Evolutionary conservation across 805 yeast genomes (phyloP).

Genomic region (Kuraishia floccosa): DNA sequence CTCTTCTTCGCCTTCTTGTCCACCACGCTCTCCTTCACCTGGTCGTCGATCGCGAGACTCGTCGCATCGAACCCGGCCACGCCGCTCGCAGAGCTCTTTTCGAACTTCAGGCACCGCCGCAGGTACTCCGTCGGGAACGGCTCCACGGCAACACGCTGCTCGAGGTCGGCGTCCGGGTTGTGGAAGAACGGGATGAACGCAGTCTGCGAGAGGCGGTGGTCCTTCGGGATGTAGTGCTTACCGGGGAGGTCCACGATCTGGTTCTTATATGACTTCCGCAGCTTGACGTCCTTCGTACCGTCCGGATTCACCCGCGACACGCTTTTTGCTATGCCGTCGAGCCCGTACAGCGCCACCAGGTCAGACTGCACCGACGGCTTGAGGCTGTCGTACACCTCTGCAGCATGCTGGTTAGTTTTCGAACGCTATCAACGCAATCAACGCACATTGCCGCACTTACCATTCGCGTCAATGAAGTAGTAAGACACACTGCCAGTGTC

Average conservation of each 20-base stretch:
- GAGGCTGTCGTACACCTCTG: constrained; percentile 27
- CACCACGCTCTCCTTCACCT: constrained; percentile 1
- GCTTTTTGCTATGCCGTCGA: constrained; percentile 59
- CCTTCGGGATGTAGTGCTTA: constrained; percentile 53
- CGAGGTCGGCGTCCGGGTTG: constrained; percentile 30
- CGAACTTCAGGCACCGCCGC: constrained; percentile 41
- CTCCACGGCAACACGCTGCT: constrained; percentile 28
- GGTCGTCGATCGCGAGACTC: constrained; percentile 49
- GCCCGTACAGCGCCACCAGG: constrained; percentile 55
- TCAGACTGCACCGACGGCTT: constrained; percentile 67
- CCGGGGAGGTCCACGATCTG: constrained; percentile 85
- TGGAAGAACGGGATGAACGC: constrained; percentile 23
- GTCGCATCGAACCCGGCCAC: constrained; percentile 68
- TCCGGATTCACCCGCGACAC: constrained; percentile 82
- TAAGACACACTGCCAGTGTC: constrained; percentile 4
- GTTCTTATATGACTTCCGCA: constrained; percentile 89
- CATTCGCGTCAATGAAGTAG: constrained; percentile 18
- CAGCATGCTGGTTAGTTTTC: background rate
- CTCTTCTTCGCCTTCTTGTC: constrained; percentile 15
- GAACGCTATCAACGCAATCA: background rate
- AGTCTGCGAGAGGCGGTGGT: constrained; percentile 23
- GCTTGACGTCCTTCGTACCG: constrained; percentile 85
- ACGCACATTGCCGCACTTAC: constrained; percentile 11
- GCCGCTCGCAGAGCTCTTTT: constrained; percentile 55
- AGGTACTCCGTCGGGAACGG: constrained; percentile 39